Evolutionary conservation across 345 rosid genomes (phyloP), one percentile per base, ranked within the genome.

Genomic region (Camelina hispida): DNA sequence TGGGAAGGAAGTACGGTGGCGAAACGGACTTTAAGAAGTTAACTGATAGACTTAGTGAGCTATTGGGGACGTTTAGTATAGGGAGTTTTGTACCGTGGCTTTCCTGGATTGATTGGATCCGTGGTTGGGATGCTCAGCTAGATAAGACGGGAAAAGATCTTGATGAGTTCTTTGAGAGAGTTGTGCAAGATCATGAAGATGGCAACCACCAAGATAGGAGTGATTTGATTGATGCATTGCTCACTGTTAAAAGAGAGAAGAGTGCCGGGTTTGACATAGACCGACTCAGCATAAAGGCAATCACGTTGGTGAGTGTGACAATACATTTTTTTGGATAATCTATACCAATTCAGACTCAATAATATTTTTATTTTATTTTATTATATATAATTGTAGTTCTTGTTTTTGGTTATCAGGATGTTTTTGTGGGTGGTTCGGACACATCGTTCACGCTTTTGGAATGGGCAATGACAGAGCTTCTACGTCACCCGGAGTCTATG

Each of bases 1-100:
- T 86, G 0, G 92, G 97, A 32, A 76, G 77, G 20, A 89, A 86
- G 76, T 82, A 87, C 16, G 55, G 80, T 1, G 84, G 63, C 7
- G 83, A 74, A 2, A 75, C 48, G 1, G 84, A 68, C 65, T 86
- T 88, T 30, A 76, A 69, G 73, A 65, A 48, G 73, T 35, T 87
- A 14, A 8, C 83, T 44, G 32, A 17, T 0, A 81, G 85, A 64
- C 58, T 87, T 4, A 16, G 51, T 4, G 34, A 63, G 28, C 38
- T 87, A 4, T 51, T 87, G 53, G 90, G 89, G 0, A 54, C 0
- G 58, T 48, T 83, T 17, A 58, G 73, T 52, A 60, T 84, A 1
- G 89, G 91, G 38, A 86, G 82, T 43, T 87, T 54, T 56, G 66
- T 87, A 15, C 90, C 88, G 15, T 84, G 84, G 81, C 85, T 87